These are phyloP conservation scores for Penicillium turbatum DNA, from an alignment of 495 filamentous ascomycete genomes.

Conservation along the genomic window DNA sequence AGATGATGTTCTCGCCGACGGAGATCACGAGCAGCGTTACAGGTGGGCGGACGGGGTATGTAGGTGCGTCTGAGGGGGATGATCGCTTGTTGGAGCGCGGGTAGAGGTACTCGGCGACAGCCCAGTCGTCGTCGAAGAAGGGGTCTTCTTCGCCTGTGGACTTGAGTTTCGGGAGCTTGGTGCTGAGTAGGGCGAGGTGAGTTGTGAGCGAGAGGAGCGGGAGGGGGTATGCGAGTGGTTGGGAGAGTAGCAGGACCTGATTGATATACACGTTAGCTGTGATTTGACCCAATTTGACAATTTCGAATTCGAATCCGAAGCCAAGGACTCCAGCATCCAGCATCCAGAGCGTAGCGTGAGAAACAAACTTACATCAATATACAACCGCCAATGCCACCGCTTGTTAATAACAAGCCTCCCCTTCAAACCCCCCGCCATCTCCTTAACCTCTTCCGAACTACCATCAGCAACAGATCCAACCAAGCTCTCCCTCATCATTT, in stretches of 20 bases:
- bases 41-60: conserved; percentile 56
- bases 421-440: conserved; percentile 59
- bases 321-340: not conserved
- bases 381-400: conserved; percentile 93
- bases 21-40: conserved; percentile 85
- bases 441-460: conserved; percentile 11
- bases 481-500: conserved; percentile 85
- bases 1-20: conserved; percentile 83
- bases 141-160: conserved; percentile 91
- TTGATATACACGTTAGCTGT: conserved; percentile 27
- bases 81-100: conserved; percentile 37
- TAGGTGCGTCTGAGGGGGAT: not conserved
- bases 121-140: conserved; percentile 98
- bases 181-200: conserved; percentile 89
- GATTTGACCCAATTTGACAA: too few relatives aligned
- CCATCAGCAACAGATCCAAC: conserved; percentile 49
- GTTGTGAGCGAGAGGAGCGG: conserved; percentile 89
- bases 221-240: conserved; percentile 84
- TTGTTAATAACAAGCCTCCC: conserved; percentile 74
- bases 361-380: conserved; percentile 72
- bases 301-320: not conserved
- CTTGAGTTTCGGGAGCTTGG: conserved; percentile 76
- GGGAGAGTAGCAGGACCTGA: conserved; percentile 89
- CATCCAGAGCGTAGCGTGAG: not conserved
- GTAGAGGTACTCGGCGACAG: conserved; percentile 71